Base-by-base conservation (phyloP, 1,284 basidiomycete genomes). In the Peniophora sp. region DNA sequence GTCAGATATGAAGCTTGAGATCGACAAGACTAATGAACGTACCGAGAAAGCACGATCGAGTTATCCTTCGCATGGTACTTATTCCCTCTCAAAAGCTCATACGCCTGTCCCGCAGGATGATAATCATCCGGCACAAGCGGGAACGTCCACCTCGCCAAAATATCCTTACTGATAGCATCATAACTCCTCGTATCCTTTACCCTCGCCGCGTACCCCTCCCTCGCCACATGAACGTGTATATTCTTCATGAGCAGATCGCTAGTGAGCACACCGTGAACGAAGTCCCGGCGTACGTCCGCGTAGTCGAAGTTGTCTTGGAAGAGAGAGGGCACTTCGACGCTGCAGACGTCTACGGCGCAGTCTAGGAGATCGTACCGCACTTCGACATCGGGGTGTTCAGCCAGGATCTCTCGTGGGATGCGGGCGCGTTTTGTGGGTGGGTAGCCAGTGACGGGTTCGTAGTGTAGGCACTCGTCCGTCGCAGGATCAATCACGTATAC, bases 291-390 rank as follows among this genome's bases (percentile, higher is more conserved):
- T 55, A 98, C 78, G 66, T 94, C 89, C 46, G 88, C 85, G 64
- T 97, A 99, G 69, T 99, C 97, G 65, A 99, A 99, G 69, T 99
- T 99, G 68, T 99, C 97, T 61, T 97, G 95, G 71, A 98, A 99
- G 3, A 98, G 70, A 0, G 95, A 96, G 0, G 94, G 94, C 19
- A 98, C 89, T 72, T 93, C 90, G 24, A 89, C 85, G n/a, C 92
- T 92, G 70, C 93, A 97, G 45, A 97, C 78, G 60, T 96, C 92
- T 57, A 94, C 92, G 12, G 81, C 82, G 63, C 91, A 93, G 63
- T 94, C 92, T 52, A 94, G 83, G 45, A 94, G 72, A 66, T 94
- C 92, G 63, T 91, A 87, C 49, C 91, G 80, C 54, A 94, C 79
- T 58, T 92, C 89, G 12, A 94, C 69, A 56, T 93, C 87, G 2